A percentile compares a stretch with the other conserved stretches of the same genome.
Evolutionary conservation across 208 protist species (phyloP).

Genomic region (Wallacemonas sp.): DNA sequence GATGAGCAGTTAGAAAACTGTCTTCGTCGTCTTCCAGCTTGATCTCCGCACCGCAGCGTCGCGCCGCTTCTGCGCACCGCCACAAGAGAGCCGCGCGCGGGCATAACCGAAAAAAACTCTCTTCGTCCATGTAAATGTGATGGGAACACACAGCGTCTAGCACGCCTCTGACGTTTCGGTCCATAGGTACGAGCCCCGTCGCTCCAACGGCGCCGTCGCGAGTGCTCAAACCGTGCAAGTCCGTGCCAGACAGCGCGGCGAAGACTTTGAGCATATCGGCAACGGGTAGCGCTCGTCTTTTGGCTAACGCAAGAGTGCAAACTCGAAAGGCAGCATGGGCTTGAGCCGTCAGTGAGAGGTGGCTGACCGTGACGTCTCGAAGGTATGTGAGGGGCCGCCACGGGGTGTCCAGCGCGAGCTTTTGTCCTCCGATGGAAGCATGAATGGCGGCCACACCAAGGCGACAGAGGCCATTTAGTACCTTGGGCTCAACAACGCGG

Average conservation of each 20-base stretch:
- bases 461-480: neutral
- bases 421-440: neutral
- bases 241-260: neutral
- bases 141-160: neutral
- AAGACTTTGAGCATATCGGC: constrained; percentile 12
- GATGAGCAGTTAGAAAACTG: neutral
- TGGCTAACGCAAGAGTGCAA: neutral
- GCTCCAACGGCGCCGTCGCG: neutral
- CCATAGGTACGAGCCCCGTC: neutral
- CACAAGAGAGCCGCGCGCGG: neutral
- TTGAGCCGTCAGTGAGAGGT: neutral
- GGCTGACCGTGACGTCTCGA: neutral
- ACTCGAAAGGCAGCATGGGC: neutral
- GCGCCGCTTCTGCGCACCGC: constrained; percentile 7
- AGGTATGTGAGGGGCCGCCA: constrained; percentile 2
- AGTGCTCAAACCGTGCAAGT: neutral
- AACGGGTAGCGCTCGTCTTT: neutral
- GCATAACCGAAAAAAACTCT: neutral
- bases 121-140: neutral
- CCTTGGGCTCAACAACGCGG: neutral
- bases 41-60: neutral
- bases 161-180: neutral
- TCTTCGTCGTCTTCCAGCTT: constrained; percentile 1
- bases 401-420: neutral
- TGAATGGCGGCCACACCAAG: neutral